Conservation (phyloP, 2,329 filamentous ascomycete genomes). For the Diaporthe capsici region DNA sequence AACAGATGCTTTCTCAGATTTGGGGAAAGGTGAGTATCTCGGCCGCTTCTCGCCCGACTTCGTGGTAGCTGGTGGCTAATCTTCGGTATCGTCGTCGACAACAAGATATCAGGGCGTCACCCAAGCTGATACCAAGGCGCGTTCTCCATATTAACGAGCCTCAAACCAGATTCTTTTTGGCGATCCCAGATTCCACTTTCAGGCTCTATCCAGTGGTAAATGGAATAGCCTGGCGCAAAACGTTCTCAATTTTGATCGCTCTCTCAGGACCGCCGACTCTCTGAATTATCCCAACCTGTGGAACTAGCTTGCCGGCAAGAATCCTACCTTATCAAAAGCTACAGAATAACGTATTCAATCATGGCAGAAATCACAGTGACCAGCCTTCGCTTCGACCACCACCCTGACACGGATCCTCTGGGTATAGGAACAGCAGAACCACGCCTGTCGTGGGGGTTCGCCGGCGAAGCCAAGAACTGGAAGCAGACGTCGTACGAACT, state of each 20-base stretch:
- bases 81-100: neutral
- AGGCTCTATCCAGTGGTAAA: neutral
- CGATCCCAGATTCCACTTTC: no score
- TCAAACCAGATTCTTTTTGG: neutral
- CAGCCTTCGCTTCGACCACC: constrained; percentile 37
- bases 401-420: constrained; percentile 34
- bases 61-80: constrained; percentile 12
- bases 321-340: neutral
- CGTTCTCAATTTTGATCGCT: neutral
- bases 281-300: neutral
- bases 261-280: neutral
- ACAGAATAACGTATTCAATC: neutral
- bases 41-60: constrained; percentile 3
- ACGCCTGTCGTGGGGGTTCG: constrained; percentile 37
- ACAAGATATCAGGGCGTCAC: neutral
- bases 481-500: constrained; percentile 35
- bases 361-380: constrained; percentile 1
- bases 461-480: constrained; percentile 26
- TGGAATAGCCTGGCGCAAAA: rapidly evolving
- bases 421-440: constrained; percentile 33
- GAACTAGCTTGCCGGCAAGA: no score
- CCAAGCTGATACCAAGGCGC: neutral
- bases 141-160: neutral
- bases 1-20: neutral
- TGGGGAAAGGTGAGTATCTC: neutral